Evolutionary conservation across 2,329 filamentous ascomycete genomes (phyloP), one percentile per base, ranked within the genome.

Genomic region (Arthrobotrys conoides): DNA sequence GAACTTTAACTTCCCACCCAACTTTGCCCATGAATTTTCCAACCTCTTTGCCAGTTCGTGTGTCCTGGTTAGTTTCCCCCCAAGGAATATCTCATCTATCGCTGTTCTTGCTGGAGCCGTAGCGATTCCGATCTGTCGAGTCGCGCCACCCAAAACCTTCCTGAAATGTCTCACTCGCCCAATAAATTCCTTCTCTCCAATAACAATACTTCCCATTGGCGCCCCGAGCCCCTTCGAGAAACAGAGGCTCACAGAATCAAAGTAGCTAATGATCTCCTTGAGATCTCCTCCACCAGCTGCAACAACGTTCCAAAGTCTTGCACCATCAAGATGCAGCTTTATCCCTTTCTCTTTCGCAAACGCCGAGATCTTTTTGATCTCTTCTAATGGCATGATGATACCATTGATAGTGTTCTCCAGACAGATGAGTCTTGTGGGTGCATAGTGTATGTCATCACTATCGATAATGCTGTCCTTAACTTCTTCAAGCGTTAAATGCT

Each of bases 121-220:
- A 14, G 96, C 86, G 0, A 96, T 89, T 69, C 93, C 93, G 0
- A 91, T 87, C 84, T 96, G 93, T 27, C 93, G 87, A 71, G 93
- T 86, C 0, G 92, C 93, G 48, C 93, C 93, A 20, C 93, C 93
- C 80, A 96, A 90, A 27, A 89, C 89, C 86, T 97, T 96, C 71
- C 93, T 66, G 59, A 81, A 79, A 64, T 81, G 81, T 16, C 76
- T 67, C 14, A 72, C 81, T 12, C 75, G 75, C 3, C 69, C 61
- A 12, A 80, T 48, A 24, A 57, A 71, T 10, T 79, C 67, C 14
- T 80, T 76, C 18, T 72, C 59, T 1, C 80, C 81, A 16, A 82
- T 30, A 1, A 82, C 61, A 51, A 81, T 76, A 80, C 86, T 87
- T 14, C 87, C 87, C 73, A 88, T 85, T 0, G 87, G 87, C 0